Evolutionary conservation across 164 flowering plant genomes (phyloP), one percentile per base, ranked within the genome.

Genomic region (Liriodendron chinense): DNA sequence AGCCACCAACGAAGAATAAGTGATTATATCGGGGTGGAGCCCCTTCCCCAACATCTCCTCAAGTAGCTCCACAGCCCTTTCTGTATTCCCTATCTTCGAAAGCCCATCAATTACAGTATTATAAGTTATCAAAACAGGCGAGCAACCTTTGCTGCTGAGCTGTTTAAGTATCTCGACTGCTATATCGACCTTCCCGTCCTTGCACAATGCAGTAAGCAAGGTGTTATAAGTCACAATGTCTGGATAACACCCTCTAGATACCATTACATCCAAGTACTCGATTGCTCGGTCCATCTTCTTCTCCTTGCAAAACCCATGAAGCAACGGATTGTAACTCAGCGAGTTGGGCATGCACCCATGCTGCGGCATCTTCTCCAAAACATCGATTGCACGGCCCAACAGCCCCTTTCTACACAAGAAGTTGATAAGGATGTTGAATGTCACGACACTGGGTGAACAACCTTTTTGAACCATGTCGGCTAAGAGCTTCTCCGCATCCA

Each of bases 211-310:
- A 18, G 94, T 92, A 25, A 92, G 92, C 81, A 95, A 53, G 7
- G 97, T 93, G 72, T 95, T 95, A 76, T 95, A 93, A 6, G 98
- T 95, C 49, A 92, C 98, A 71, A 92, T 93, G 79, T 92, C 92
- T 1, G 98, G 98, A 77, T 86, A 90, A 82, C 98, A 95, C 1
- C 94, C 97, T 72, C 91, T 72, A 1, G 90, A 84, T 24, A 88
- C 91, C 98, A 95, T 95, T 77, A 86, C 74, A 64, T 82, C 93
- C 79, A 95, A 80, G 84, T 87, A 91, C 78, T 89, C 92, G 28
- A 93, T 84, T 13, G 94, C 98, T 65, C 91, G 73, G 2, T 95
- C 97, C 96, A 93, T 88, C 85, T 90, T 93, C 86, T 91, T 92
- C 79, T 91, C 96, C 79, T 87, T 90, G 84, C 98, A 94, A 76